Evolutionary conservation across 768 basidiomycete genomes (phyloP), one percentile per base, ranked within the genome.

Genomic region (Suillus clintonianus): DNA sequence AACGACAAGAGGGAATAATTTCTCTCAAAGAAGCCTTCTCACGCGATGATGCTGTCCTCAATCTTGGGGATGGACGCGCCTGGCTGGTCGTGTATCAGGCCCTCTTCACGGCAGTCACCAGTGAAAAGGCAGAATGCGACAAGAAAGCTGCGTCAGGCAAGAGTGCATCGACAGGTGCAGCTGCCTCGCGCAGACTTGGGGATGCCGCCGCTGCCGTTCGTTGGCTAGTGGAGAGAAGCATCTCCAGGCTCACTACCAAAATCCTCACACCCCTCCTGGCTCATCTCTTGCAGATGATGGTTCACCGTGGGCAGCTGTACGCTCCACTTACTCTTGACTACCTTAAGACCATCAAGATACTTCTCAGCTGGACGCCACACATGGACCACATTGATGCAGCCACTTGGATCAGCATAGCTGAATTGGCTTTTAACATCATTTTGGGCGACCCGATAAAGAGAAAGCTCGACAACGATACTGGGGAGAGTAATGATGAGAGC

Each of bases 1-100:
- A 91, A 39, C 81, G 94, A 19, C 83, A 87, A 62, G 85, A 90
- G 58, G 92, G 86, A 17, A 72, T 92, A 17, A 62, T 78, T 9
- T 69, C 79, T 19, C 78, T 92, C 54, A 83, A 82, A 55, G 76
- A 76, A 6, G 70, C 78, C 43, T 91, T 92, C 67, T 74, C 82
- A 15, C 78, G 79, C 64, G 79, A 85, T 65, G 74, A 77, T 62
- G 80, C 81, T 14, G 77, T 86, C 27, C 71, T 73, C n/a, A 69
- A 70, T 51, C 64, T 78, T 41, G 78, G 82, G 60, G 72, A 74
- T n/a, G 71, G 65, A 39, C 75, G 77, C 47, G 71, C 74, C 53
- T 96, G 92, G 91, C 76, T 89, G 27, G 77, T 81, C 9, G 78
- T 95, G 9, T 93, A 89, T 69, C 86, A 92, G 67, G 86, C 86